A percentile compares a stretch with the other conserved stretches of the same genome.
Conservation (phyloP, 1,284 basidiomycete species). For the Golubevia pallescens region DNA sequence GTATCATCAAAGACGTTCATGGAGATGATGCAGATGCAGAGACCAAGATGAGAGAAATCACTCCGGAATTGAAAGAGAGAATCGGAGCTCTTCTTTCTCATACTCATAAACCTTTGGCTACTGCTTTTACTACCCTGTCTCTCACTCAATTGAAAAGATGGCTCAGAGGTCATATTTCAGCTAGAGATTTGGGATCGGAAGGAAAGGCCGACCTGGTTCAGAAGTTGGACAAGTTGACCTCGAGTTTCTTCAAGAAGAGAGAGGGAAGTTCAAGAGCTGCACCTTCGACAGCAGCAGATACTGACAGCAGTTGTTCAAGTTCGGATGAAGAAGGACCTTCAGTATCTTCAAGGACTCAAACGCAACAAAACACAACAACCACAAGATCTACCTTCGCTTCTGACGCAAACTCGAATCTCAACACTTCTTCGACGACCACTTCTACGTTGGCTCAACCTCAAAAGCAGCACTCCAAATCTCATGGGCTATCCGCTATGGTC, state of each 20-base stretch:
- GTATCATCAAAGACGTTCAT: slow-evolving; percentile 1
- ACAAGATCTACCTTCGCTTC: too few species aligned
- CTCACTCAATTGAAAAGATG: slow-evolving; percentile 9
- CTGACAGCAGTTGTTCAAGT: too few species aligned
- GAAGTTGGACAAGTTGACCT: neutral
- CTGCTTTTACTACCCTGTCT: slow-evolving; percentile 3
- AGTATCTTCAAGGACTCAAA: too few species aligned
- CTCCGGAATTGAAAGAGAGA: slow-evolving; percentile 6
- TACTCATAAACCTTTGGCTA: slow-evolving; percentile 5
- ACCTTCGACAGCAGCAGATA: too few species aligned
- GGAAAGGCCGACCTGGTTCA: slow-evolving; percentile 3
- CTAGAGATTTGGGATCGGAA: slow-evolving; percentile 4
- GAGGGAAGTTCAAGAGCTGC: too few species aligned
- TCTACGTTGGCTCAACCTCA: too few species aligned
- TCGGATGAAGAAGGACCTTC: too few species aligned
- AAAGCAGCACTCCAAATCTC: too few species aligned
- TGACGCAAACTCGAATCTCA: too few species aligned
- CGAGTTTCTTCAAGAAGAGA: slow-evolving; percentile 3
- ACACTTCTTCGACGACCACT: too few species aligned
- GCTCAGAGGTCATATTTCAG: slow-evolving; percentile 7
- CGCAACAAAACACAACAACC: too few species aligned
- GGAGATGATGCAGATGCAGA: slow-evolving; percentile 4
- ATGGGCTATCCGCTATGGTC: too few species aligned
- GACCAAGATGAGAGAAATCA: slow-evolving; percentile 4
- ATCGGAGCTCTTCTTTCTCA: slow-evolving; percentile 6